Conservation (phyloP, 805 yeast species). For the Saccharomycopsis sp. region DNA sequence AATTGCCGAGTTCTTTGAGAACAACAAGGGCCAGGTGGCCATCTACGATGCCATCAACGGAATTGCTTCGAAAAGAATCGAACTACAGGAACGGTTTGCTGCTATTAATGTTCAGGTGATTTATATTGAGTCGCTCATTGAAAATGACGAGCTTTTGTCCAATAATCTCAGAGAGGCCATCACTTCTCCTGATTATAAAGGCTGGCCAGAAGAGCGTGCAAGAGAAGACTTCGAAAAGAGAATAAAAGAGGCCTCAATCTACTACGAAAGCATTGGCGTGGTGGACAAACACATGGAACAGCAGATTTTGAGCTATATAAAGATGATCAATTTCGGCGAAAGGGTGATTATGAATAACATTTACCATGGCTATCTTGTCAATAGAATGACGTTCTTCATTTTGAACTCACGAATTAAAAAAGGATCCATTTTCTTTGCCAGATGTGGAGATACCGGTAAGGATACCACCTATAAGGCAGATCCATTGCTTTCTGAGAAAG, state of each 20-base stretch:
- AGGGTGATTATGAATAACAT: constrained; percentile 72
- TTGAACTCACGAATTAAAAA: constrained; percentile 84
- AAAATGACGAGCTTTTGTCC: constrained; percentile 59
- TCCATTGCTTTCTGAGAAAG: constrained; percentile 74
- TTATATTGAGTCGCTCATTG: constrained; percentile 83
- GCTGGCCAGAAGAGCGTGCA: constrained; percentile 71
- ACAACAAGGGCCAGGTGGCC: constrained; percentile 87
- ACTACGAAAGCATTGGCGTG: constrained; percentile 62
- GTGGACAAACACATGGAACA: constrained; percentile 30
- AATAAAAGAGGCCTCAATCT: constrained; percentile 58
- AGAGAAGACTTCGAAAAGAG: constrained; percentile 69
- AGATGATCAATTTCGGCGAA: constrained; percentile 88
- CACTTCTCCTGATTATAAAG: constrained; percentile 78
- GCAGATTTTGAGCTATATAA: constrained; percentile 62
- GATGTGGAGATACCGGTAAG: constrained; percentile 55
- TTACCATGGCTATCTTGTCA: constrained; percentile 80
- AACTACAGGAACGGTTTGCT: constrained; percentile 48
- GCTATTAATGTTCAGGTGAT: constrained; percentile 63
- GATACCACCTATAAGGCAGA: constrained; percentile 62
- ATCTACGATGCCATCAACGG: constrained; percentile 95
- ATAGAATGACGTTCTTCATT: constrained; percentile 84
- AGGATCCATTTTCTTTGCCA: constrained; percentile 89
- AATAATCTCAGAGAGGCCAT: constrained; percentile 81
- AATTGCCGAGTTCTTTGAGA: constrained; percentile 61
- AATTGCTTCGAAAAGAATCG: constrained; percentile 55